These are phyloP conservation scores for Beauveria varroae DNA, from an alignment of 2,329 filamentous ascomycete genomes.

Conservation along the genomic window DNA sequence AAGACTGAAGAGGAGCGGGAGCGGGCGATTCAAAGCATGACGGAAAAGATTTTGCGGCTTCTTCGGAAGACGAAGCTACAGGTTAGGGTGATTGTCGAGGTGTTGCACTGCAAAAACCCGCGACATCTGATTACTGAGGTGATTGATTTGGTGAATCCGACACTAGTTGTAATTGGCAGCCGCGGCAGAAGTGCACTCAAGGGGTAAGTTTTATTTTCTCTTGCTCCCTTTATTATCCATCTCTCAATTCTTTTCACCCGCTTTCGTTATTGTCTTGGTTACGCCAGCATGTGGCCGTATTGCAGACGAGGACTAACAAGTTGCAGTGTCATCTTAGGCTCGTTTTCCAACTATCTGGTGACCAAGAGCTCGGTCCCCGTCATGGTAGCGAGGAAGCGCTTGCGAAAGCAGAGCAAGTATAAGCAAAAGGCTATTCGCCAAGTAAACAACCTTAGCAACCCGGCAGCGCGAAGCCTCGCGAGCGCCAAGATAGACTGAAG, in stretches of 20 bases:
- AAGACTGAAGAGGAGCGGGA: slow-evolving; percentile 72
- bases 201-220: slow-evolving; percentile 53
- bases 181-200: slow-evolving; percentile 87
- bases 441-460: slow-evolving; percentile 73
- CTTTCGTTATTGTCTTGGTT: neutral
- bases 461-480: slow-evolving; percentile 57
- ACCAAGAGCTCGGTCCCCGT: slow-evolving; percentile 95
- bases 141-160: slow-evolving; percentile 88
- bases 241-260: too few species aligned
- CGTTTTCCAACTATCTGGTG: slow-evolving; percentile 95
- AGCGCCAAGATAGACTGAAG: slow-evolving; percentile 67
- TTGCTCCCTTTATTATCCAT: neutral
- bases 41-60: slow-evolving; percentile 74
- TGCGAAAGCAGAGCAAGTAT: slow-evolving; percentile 80
- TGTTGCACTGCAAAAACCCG: slow-evolving; percentile 96
- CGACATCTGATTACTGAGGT: slow-evolving; percentile 95
- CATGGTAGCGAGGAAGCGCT: slow-evolving; percentile 90
- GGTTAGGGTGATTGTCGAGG: slow-evolving; percentile 88
- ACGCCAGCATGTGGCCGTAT: neutral
- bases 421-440: slow-evolving; percentile 60
- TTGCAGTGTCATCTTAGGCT: slow-evolving; percentile 78
- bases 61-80: slow-evolving; percentile 87
- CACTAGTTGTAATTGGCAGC: slow-evolving; percentile 86
- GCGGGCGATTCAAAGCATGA: slow-evolving; percentile 75
- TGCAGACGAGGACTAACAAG: neutral